Evolutionary conservation across 1,284 basidiomycete genomes (phyloP), one percentile per base, ranked within the genome.

Genomic region (Ceratobasidium sp.): DNA sequence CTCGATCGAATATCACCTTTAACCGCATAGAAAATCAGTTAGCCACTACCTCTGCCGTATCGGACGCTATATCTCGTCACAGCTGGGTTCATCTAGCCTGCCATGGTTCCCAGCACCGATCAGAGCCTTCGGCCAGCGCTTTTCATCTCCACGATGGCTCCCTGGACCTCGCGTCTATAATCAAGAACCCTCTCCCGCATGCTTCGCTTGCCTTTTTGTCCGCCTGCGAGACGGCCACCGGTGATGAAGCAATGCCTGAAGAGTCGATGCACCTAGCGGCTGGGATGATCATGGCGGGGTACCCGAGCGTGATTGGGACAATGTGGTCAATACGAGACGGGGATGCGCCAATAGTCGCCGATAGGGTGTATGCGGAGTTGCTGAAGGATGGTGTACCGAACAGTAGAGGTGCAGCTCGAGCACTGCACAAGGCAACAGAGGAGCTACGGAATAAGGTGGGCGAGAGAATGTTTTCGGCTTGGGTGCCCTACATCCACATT

Each of bases 61-160:
- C 60, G 3, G 34, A 34, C 46, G 43, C 39, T 18, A 32, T 72
- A 36, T 21, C 21, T 6, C 9, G 30, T 12, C 32, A 43, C 34
- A 50, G 43, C 36, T 71, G 70, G 70, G 58, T 36, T 5, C 70
- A 61, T 46, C 23, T 72, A 14, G 59, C 61, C n/a, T 72, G 60
- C 50, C 61, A 65, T 21, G 71, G 21, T n/a, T 32, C n/a, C 14
- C 61, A 65, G 18, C 18, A 43, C 34, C 10, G 9, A 12, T 2
- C 21, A 16, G 39, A 72, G 10, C 62, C 52, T 21, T 21, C 41
- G 8, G 21, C 70, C 18, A 62, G 59, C 52, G 41, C 36, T 5
- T 72, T 72, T 32, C 28, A 39, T 18, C 50, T 72, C 9, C 2
- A 34, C 18, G 71, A 72, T 30, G 62, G 59, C 14, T n/a, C 28